Evolutionary conservation across 805 yeast genomes (phyloP).

Genomic region (Soucietia sequanensis): DNA sequence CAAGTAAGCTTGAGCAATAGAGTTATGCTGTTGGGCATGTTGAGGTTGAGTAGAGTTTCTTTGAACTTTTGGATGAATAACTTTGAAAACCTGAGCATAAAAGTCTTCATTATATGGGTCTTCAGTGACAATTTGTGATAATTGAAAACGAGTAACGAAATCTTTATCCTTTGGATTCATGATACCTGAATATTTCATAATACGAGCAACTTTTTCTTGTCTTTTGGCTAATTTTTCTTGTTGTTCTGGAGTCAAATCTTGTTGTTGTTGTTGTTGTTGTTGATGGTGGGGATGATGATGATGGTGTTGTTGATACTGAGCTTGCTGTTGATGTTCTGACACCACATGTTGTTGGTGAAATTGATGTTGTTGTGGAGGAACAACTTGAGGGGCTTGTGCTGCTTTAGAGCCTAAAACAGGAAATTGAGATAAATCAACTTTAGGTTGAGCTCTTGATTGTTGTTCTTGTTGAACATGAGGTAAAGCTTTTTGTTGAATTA

Average conservation of each 20-base stretch:
- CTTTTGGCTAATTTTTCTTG: slow-evolving; percentile 64
- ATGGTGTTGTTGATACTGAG: slow-evolving; percentile 22
- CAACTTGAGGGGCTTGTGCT: slow-evolving; percentile 6
- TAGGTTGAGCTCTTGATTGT: slow-evolving; percentile 8
- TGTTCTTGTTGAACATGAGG: slow-evolving; percentile 12
- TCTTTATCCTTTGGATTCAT: slow-evolving; percentile 98
- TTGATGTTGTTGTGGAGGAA: slow-evolving; percentile 10
- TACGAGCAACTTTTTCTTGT: slow-evolving; percentile 72
- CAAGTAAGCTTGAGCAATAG: slow-evolving; percentile 89
- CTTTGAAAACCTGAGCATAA: slow-evolving; percentile 87
- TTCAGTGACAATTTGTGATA: slow-evolving; percentile 93
- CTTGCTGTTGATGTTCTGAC: slow-evolving; percentile 20
- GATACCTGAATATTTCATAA: slow-evolving; percentile 81
- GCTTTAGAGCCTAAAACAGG: slow-evolving; percentile 54
- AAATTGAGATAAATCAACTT: slow-evolving; percentile 45
- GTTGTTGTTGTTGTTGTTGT: slow-evolving; percentile 21
- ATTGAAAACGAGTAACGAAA: slow-evolving; percentile 89
- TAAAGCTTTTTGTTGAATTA: slow-evolving; percentile 11
- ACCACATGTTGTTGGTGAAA: no score
- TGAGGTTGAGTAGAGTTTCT: slow-evolving; percentile 27
- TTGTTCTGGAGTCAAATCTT: slow-evolving; percentile 66
- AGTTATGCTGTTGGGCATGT: slow-evolving; percentile 59
- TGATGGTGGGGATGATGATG: slow-evolving; percentile 28
- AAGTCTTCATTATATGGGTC: slow-evolving; percentile 98
- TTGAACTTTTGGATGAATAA: slow-evolving; percentile 53